Conservation (phyloP, 345 rosid genomes). For the Acer negundo region DNA sequence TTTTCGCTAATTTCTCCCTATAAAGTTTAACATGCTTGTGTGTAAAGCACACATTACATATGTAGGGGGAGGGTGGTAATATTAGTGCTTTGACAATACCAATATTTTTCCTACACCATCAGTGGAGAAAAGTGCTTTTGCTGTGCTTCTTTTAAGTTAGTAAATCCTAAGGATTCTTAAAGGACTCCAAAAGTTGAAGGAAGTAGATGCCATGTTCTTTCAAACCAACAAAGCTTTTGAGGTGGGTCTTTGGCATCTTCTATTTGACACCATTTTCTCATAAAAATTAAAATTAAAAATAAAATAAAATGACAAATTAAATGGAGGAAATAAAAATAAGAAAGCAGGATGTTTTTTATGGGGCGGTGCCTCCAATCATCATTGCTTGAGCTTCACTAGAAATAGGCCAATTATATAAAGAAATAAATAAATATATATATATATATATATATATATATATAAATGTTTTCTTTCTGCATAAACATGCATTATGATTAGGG, state of each 20-base stretch:
- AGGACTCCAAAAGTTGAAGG: slow-evolving; percentile 24
- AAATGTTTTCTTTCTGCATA: not conserved
- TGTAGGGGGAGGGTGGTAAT: not conserved
- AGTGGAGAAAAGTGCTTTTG: slow-evolving; percentile 43
- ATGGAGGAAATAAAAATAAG: not conserved
- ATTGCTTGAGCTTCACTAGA: slow-evolving; percentile 5
- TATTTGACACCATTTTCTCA: slow-evolving; percentile 17
- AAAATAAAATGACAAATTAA: not conserved
- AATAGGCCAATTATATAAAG: not conserved
- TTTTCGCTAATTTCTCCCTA: slow-evolving; percentile 6
- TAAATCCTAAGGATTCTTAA: slow-evolving; percentile 43
- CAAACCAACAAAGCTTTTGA: slow-evolving; percentile 37
- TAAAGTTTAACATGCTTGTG: slow-evolving; percentile 43
- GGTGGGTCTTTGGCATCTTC: slow-evolving; percentile 41
- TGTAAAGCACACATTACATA: slow-evolving; percentile 34
- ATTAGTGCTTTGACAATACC: slow-evolving; percentile 40
- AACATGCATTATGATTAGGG: no score
- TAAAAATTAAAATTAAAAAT: not conserved
- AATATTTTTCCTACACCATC: slow-evolving; percentile 33
- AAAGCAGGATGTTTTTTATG: slow-evolving; percentile 9
- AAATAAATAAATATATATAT: no score
- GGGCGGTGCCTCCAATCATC: slow-evolving; percentile 38
- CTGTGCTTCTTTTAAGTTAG: slow-evolving; percentile 24
- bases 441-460: no score
- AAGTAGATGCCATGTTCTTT: slow-evolving; percentile 34